These are phyloP conservation scores for Nematodospora valgi DNA, from an alignment of 805 yeast genomes.

Conservation along the genomic window DNA sequence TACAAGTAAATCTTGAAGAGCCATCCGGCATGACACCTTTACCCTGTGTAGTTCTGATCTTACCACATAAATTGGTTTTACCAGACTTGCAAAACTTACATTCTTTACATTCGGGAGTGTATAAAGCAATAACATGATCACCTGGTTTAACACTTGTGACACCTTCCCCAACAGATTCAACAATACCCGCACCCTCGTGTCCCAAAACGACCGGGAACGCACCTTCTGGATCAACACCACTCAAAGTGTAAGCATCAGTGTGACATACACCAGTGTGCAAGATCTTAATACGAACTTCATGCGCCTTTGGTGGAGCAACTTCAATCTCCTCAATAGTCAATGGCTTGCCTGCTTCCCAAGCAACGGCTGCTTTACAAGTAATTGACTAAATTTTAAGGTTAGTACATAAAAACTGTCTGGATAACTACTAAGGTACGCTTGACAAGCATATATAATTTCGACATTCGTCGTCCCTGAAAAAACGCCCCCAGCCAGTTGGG, in stretches of 20 bases:
- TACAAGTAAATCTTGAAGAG: constrained; percentile 81
- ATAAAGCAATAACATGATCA: constrained; percentile 88
- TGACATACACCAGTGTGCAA: constrained; percentile 94
- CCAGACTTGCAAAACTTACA: constrained; percentile 95
- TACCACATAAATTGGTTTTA: constrained; percentile 93
- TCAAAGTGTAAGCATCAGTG: constrained; percentile 94
- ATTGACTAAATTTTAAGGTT: constrained; percentile 46
- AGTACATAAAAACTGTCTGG: not conserved
- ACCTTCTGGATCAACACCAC: constrained; percentile 96
- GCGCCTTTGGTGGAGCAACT: constrained; percentile 93
- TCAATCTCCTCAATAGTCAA: constrained; percentile 80
- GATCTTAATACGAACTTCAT: constrained; percentile 92
- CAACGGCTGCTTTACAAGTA: constrained; percentile 93
- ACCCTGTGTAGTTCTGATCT: constrained; percentile 97
- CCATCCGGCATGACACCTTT: constrained; percentile 99
- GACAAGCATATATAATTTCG: not conserved
- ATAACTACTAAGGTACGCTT: constrained; percentile 6
- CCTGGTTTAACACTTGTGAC: constrained; percentile 89
- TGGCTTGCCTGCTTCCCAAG: constrained; percentile 92
- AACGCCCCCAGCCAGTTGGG: no score
- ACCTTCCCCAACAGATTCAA: constrained; percentile 92
- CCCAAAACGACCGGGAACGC: constrained; percentile 91
- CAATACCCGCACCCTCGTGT: constrained; percentile 98
- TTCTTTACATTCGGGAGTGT: constrained; percentile 94
- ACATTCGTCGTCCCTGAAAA: no score